Evolutionary conservation across 2,329 filamentous ascomycete genomes (phyloP), one percentile per base, ranked within the genome.

Genomic region (Fusarium neocosmosporiellum): DNA sequence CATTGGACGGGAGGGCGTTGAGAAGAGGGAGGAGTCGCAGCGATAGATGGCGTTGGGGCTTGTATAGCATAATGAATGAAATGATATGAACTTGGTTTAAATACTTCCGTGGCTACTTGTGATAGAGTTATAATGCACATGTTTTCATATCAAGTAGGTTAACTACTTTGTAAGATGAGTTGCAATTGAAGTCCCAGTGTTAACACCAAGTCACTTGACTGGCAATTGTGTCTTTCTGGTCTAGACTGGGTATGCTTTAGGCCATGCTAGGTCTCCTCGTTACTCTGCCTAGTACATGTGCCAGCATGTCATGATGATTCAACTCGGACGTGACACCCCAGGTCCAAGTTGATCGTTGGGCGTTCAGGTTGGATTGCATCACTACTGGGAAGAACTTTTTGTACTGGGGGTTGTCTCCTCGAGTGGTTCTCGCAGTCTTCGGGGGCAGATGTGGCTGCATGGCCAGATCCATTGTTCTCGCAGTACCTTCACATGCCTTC

Each of bases 1-100:
- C 39, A 86, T 93, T 65, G 92, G 91, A 14, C 86, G 92, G 50
- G 86, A 93, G 81, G 91, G 85, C 24, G 63, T 67, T 58, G 65
- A 71, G 69, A 71, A 74, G 61, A 41, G 69, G 34, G 46, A 55
- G 14, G 59, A 58, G 37, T 63, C 48, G 7, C 53, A 72, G 54
- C 59, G 65, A 59, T 72, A 72, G 54, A 61, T 18, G 31, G 7
- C 20, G 10, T 29, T 29, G 24, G 16, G 8, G 16, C 24, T 29
- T 50, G 18, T 50, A 31, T 3, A 7, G 27, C 31, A 31, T 20
- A 29, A 50, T 50, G 27, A 31, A 31, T 20, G 27, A 29, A 31
- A 50, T 50, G 10, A n/a, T 14, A 5, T 9, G 46, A 29, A n/a
- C 27, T 5, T n/a, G 10, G 27, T 24, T 13, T 50, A 27, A 11